Evolutionary conservation across 176 grass and related monocot genomes (phyloP).

Genomic region (Oryza rufipogon): DNA sequence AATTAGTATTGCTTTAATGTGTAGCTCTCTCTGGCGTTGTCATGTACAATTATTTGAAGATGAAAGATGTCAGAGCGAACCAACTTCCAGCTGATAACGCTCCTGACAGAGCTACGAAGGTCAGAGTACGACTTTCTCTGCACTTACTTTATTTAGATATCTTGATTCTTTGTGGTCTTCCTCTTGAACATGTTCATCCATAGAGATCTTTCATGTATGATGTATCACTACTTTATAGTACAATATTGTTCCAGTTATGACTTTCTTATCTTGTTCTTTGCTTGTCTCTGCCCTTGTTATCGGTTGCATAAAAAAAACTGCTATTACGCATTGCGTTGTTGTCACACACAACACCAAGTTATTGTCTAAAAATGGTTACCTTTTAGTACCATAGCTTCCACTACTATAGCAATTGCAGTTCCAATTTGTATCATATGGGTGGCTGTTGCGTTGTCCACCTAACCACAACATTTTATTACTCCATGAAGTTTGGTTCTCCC

Average conservation of each 20-base stretch:
- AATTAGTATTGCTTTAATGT: slow-evolving; percentile 33
- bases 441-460: neutral
- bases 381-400: slow-evolving; percentile 1
- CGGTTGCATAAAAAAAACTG: neutral
- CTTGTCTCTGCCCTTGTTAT: neutral
- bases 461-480: neutral
- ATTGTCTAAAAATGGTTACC: slow-evolving; percentile 7
- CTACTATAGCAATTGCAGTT: neutral
- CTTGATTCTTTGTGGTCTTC: neutral
- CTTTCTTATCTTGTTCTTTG: slow-evolving; percentile 4
- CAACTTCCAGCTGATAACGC: slow-evolving; percentile 62
- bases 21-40: slow-evolving; percentile 93
- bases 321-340: neutral
- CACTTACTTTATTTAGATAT: neutral
- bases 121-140: slow-evolving; percentile 31
- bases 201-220: slow-evolving; percentile 17
- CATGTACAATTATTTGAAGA: slow-evolving; percentile 99
- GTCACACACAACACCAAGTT: neutral
- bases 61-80: slow-evolving; percentile 83
- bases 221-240: slow-evolving; percentile 19
- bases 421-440: neutral
- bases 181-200: slow-evolving; percentile 18
- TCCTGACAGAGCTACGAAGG: slow-evolving; percentile 72
- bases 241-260: slow-evolving; percentile 2
- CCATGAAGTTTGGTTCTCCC: neutral